phyloP scores from a whole-genome alignment of 768 basidiomycete genomes.

The Amyloporia xantha region DNA sequence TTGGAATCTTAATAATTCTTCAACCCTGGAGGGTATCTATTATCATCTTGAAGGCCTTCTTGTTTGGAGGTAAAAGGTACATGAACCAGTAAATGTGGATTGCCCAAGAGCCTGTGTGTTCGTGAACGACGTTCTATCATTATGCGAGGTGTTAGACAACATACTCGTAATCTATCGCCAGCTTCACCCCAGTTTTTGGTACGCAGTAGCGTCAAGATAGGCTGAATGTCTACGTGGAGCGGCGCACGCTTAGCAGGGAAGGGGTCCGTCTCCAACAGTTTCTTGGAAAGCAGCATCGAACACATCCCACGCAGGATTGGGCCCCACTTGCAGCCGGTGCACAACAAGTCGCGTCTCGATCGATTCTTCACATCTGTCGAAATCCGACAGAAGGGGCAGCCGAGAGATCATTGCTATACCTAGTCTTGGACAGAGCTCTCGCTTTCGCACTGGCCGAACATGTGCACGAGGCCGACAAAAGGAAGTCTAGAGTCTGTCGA shows the following conservation, averaged over 20 bases:
- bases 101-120: conserved; percentile 17
- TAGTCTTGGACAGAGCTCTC: conserved; percentile 35
- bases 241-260: conserved; percentile 20
- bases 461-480: conserved; percentile 33
- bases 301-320: conserved; percentile 30
- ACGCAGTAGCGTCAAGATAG: conserved; percentile 33
- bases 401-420: conserved; percentile 18
- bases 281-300: conserved; percentile 14
- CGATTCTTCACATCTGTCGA: conserved; percentile 9
- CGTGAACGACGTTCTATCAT: background rate
- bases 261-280: conserved; percentile 27
- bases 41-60: conserved; percentile 17
- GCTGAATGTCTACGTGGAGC: conserved; percentile 6
- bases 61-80: conserved; percentile 25
- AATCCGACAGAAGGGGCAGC: conserved; percentile 1
- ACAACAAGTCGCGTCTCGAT: conserved; percentile 26
- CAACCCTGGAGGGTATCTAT: conserved; percentile 5
- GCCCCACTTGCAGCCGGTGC: conserved; percentile 38
- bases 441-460: conserved; percentile 29
- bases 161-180: conserved; percentile 11
- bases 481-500: conserved; percentile 36
- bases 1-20: background rate
- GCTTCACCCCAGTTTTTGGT: conserved; percentile 33
- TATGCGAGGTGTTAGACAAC: background rate
- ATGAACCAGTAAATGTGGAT: conserved; percentile 26